Base-by-base conservation (phyloP, 768 basidiomycete genomes). In the Erythrobasidium yunnanense region DNA sequence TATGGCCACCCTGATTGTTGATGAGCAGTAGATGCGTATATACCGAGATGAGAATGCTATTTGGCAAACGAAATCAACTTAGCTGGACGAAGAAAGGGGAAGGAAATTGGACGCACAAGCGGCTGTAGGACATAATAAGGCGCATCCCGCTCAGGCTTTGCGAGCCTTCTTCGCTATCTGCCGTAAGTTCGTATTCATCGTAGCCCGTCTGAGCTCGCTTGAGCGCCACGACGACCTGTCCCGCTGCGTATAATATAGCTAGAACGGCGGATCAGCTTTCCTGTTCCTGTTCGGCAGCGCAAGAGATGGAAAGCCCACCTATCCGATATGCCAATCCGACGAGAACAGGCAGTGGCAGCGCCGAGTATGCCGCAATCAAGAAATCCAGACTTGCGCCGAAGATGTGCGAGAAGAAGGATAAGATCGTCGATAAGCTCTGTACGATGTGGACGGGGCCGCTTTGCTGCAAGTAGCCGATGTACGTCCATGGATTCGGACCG, bases 331-430 rank as follows among this genome's bases (percentile, higher is more conserved):
- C 52, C 22, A 71, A 66, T 1, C 68, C 68, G 18, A 71, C 72
- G 23, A 74, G 54, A n/a, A 74, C 72, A 11, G 71, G 71, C 47
- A 74, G 58, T 4, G 73, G 73, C 23, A 74, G 60, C 23, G 73
- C 73, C 2, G 71, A 71, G 0, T 50, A 72, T 70, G 70, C 71
- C 0, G 71, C 70, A 15, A 65, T 53, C 11, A 73, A 67, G 20
- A 74, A 73, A 51, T 74, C 72, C 33, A 74, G 69, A 18, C 70
- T 70, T 1, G 70, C 70, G 1, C 72, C 73, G 22, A 74, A 71
- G 0, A 71, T 74, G 49, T 74, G 68, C n/a, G 38, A 49, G 23
- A 56, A 50, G 54, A 66, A 56, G 13, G 56, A 45, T 0, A 68
- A 62, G 27, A 71, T 55, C 23, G 67, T 69, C 4, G 67, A 66